These are phyloP conservation scores for Rhodotorula diobovata DNA, from an alignment of 768 basidiomycete genomes.

Conservation along the genomic window DNA sequence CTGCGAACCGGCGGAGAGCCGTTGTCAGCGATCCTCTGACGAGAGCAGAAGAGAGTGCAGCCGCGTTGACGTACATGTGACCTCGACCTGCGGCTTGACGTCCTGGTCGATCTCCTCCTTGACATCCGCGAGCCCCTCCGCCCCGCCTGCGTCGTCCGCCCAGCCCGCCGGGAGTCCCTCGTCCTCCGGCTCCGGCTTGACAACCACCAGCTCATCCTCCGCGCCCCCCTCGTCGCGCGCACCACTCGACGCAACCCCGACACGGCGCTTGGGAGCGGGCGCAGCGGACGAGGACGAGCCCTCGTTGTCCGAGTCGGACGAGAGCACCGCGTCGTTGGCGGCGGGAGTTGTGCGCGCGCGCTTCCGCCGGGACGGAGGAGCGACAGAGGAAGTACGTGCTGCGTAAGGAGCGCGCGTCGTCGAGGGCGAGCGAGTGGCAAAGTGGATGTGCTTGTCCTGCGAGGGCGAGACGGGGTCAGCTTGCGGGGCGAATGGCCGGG, in stretches of 20 bases:
- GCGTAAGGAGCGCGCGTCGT: neutral
- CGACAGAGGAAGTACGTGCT: neutral
- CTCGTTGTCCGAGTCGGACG: neutral
- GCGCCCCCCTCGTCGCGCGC: neutral
- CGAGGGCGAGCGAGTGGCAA: neutral
- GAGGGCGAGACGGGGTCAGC: neutral
- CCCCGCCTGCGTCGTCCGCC: neutral
- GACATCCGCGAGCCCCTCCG: neutral
- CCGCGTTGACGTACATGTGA: conserved; percentile 15
- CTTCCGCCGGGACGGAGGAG: neutral
- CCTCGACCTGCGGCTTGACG: conserved; percentile 26
- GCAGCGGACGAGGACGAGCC: neutral
- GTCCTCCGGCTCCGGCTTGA: conserved; percentile 35
- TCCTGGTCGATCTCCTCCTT: conserved; percentile 8
- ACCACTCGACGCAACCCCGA: neutral
- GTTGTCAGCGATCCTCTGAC: neutral
- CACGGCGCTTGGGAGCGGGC: neutral
- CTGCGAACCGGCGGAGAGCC: neutral
- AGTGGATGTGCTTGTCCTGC: conserved; percentile 33
- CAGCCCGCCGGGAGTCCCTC: neutral
- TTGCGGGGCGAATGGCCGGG: too few relatives aligned
- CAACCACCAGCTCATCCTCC: neutral
- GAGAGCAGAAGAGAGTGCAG: neutral
- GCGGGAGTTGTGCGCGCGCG: neutral
- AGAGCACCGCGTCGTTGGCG: neutral